Conservation (phyloP, 2,329 filamentous ascomycete species). For the Amauroascus verrucosus region DNA sequence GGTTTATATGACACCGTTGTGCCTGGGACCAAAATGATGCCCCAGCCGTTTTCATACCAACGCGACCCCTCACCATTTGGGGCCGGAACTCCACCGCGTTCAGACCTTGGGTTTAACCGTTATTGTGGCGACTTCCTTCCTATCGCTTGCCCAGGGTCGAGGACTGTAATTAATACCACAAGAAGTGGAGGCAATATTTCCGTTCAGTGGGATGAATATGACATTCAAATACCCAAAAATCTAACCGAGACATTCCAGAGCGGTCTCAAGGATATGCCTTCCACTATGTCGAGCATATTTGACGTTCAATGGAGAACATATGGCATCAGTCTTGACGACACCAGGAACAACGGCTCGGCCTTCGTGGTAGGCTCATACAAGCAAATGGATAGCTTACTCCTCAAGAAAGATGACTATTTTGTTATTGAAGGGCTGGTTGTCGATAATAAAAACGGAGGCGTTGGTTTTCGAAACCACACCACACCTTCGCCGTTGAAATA, state of each 20-base stretch:
- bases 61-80: constrained; percentile 32
- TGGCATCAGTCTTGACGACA: constrained; percentile 15
- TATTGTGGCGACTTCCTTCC: constrained; percentile 22
- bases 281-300: constrained; percentile 35
- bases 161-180: constrained; percentile 10
- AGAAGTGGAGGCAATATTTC: constrained; percentile 17
- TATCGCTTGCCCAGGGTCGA: constrained; percentile 21
- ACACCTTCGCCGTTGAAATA: constrained; percentile 25
- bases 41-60: constrained; percentile 30
- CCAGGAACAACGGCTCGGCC: constrained; percentile 25
- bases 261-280: constrained; percentile 22
- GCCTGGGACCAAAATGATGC: constrained; percentile 13
- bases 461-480: constrained; percentile 41
- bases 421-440: constrained; percentile 39
- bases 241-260: constrained; percentile 32
- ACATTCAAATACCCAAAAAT: constrained; percentile 27
- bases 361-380: constrained; percentile 26
- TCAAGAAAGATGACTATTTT: constrained; percentile 26
- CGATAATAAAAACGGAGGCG: constrained; percentile 33
- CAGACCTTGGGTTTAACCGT: constrained; percentile 26
- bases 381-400: constrained; percentile 25
- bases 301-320: constrained; percentile 34
- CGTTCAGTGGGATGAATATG: constrained; percentile 23
- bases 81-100: constrained; percentile 31
- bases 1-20: constrained; percentile 37